phyloP scores from a whole-genome alignment of 371 early-diverging fungal species.

The Catenaria anguillulae region DNA sequence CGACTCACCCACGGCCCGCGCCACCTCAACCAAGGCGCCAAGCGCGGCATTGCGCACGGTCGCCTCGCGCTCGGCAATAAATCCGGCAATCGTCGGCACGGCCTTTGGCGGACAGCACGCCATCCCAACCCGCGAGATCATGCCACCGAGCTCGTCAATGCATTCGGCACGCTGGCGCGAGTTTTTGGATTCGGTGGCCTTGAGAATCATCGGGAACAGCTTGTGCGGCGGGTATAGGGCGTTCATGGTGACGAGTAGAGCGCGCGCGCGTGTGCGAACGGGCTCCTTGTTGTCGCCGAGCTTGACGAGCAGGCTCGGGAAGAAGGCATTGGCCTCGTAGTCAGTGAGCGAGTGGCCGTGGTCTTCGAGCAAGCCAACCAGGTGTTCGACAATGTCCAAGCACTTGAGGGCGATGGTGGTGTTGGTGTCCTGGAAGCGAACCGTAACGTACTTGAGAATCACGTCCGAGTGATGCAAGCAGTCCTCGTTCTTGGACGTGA shows the following conservation, averaged over 20 bases:
- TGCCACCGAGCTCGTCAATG: slow-evolving; percentile 54
- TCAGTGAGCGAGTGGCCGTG: slow-evolving; percentile 45
- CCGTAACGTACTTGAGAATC: slow-evolving; percentile 62
- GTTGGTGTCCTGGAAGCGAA: slow-evolving; percentile 77
- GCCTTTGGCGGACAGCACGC: slow-evolving; percentile 44
- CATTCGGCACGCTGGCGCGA: slow-evolving; percentile 67
- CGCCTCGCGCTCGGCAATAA: slow-evolving; percentile 67
- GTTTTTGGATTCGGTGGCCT: slow-evolving; percentile 61
- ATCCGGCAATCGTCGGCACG: slow-evolving; percentile 52
- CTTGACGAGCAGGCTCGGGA: slow-evolving; percentile 46
- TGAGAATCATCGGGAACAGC: slow-evolving; percentile 48
- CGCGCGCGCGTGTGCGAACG: slow-evolving; percentile 50
- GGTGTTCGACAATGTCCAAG: slow-evolving; percentile 57
- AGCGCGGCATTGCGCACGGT: slow-evolving; percentile 62
- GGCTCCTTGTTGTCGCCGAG: slow-evolving; percentile 70
- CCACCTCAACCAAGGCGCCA: slow-evolving; percentile 40
- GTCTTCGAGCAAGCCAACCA: slow-evolving; percentile 44
- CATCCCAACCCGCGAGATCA: slow-evolving; percentile 61
- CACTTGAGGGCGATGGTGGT: slow-evolving; percentile 66
- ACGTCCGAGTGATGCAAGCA: slow-evolving; percentile 54
- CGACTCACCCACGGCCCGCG: slow-evolving; percentile 25
- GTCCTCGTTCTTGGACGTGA: slow-evolving; percentile 17
- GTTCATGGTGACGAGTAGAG: slow-evolving; percentile 42
- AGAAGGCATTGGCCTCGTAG: slow-evolving; percentile 59
- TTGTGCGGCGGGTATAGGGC: slow-evolving; percentile 67